Conservation (phyloP, 257 asterid genomes). For the Eustoma russellianum region DNA sequence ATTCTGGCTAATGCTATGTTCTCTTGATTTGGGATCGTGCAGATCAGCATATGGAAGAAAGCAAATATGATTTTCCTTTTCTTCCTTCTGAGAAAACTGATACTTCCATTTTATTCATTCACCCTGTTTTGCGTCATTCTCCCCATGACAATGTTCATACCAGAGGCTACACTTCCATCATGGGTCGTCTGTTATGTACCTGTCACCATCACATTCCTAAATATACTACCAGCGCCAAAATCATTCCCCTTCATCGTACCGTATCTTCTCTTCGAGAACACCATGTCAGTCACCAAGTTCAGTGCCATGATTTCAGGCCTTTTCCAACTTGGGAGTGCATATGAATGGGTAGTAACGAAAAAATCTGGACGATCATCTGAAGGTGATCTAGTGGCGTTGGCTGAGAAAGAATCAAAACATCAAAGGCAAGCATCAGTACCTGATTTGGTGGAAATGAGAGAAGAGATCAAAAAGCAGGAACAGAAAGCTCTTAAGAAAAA, state of each 20-base stretch:
- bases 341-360: slow-evolving; percentile 93
- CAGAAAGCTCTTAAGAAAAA: slow-evolving; percentile 33
- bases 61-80: slow-evolving; percentile 49
- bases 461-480: slow-evolving; percentile 35
- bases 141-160: slow-evolving; percentile 92
- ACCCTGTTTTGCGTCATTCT: slow-evolving; percentile 86
- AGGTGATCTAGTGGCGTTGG: slow-evolving; percentile 50
- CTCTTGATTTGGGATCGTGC: slow-evolving; percentile 12
- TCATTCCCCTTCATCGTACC: slow-evolving; percentile 93
- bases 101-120: slow-evolving; percentile 87
- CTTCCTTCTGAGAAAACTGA: slow-evolving; percentile 67
- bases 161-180: slow-evolving; percentile 77
- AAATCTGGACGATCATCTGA: slow-evolving; percentile 86
- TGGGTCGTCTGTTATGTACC: slow-evolving; percentile 93
- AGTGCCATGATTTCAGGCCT: slow-evolving; percentile 93
- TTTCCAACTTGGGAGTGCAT: slow-evolving; percentile 84
- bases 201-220: slow-evolving; percentile 67
- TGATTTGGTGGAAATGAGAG: slow-evolving; percentile 47
- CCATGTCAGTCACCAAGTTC: slow-evolving; percentile 94
- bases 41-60: slow-evolving; percentile 46
- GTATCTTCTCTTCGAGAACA: slow-evolving; percentile 78
- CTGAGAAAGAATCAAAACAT: slow-evolving; percentile 37
- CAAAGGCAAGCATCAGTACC: slow-evolving; percentile 65
- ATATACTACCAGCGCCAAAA: slow-evolving; percentile 78
- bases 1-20: not conserved